A percentile compares a stretch with the other conserved stretches of the same genome.
Evolutionary conservation across 768 basidiomycete species (phyloP).

Genomic region (Daedaleopsis nitida): DNA sequence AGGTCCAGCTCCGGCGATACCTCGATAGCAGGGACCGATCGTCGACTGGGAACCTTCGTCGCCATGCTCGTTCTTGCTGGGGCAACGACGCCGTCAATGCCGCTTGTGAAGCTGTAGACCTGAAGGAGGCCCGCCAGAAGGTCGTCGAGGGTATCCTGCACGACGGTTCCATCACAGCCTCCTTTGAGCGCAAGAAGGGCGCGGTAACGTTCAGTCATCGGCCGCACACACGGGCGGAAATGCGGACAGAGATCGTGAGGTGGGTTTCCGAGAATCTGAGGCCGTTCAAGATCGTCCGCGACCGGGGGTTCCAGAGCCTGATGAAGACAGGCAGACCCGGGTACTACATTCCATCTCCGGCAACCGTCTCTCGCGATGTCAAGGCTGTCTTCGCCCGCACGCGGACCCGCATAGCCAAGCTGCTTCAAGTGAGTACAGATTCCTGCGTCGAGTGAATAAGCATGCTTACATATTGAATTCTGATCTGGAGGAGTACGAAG

Average conservation of each 20-base stretch:
- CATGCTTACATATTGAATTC: no score
- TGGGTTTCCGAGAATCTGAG: conserved; percentile 38
- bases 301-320: conserved; percentile 33
- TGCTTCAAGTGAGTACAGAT: conserved; percentile 20
- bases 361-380: conserved; percentile 37
- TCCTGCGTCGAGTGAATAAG: neutral
- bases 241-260: conserved; percentile 34
- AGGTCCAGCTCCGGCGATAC: conserved; percentile 20
- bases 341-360: conserved; percentile 36
- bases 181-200: conserved; percentile 32
- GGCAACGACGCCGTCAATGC: conserved; percentile 25
- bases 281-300: conserved; percentile 38
- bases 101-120: conserved; percentile 17
- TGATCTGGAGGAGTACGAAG: conserved; percentile 25
- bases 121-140: neutral
- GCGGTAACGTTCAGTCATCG: conserved; percentile 35
- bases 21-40: conserved; percentile 29
- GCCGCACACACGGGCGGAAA: conserved; percentile 29
- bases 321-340: conserved; percentile 38
- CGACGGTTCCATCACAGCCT: conserved; percentile 23
- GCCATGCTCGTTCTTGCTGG: conserved; percentile 38
- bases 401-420: conserved; percentile 25
- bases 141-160: conserved; percentile 3
- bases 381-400: conserved; percentile 30
- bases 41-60: conserved; percentile 33